A percentile compares a stretch with the other conserved stretches of the same genome.
Conservation (phyloP, 345 rosid genomes). For the Erodium maritimum region DNA sequence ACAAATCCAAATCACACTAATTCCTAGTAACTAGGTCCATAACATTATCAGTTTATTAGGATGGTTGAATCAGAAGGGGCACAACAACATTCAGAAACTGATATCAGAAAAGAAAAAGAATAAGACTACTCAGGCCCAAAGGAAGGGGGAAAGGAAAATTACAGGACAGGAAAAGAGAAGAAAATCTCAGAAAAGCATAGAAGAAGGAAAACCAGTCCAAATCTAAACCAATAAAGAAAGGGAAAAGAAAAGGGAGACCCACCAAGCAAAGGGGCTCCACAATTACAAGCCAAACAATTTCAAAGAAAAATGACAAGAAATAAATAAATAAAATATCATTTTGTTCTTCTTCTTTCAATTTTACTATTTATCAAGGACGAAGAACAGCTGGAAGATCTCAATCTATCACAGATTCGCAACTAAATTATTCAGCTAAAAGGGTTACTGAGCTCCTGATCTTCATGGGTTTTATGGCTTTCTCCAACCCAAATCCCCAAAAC, state of each 20-base stretch:
- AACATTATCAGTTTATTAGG: neutral
- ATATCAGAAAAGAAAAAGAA: no score
- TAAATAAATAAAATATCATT: no score
- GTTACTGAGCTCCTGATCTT: neutral
- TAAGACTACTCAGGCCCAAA: neutral
- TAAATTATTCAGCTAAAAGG: neutral
- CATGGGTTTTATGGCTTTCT: neutral
- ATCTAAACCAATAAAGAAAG: neutral
- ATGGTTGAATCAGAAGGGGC: no score
- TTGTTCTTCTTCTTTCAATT: no score
- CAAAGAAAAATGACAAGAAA: neutral
- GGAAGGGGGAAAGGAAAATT: neutral
- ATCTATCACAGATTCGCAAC: neutral
- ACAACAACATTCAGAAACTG: no score
- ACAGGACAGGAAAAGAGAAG: neutral
- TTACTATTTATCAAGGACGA: no score
- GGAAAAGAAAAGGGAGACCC: neutral
- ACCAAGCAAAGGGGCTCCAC: neutral
- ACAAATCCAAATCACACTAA: constrained; percentile 12
- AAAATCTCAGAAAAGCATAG: neutral
- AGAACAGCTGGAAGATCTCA: neutral
- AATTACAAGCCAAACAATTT: no score
- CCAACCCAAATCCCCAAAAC: neutral
- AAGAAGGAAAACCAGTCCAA: neutral
- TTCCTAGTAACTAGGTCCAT: neutral